A percentile compares a stretch with the other conserved stretches of the same genome.
Evolutionary conservation across 1,284 basidiomycete species (phyloP).

Genomic region (Blastosporella zonata): DNA sequence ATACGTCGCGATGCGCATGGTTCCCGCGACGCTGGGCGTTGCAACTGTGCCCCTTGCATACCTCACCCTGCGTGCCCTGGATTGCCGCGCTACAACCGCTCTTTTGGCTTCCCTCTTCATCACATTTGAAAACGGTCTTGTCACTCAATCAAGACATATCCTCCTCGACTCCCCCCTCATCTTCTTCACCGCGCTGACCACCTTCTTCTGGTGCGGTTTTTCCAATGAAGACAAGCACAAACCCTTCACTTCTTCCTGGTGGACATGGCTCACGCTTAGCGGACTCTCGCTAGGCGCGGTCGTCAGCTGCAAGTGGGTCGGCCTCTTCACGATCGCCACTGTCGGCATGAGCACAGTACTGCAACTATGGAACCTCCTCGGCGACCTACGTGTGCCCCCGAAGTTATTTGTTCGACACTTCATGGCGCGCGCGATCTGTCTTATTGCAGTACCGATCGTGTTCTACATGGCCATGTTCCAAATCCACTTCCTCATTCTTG

Average conservation of each 20-base stretch:
- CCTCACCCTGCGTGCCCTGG: conserved; percentile 89
- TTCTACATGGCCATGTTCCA: conserved; percentile 98
- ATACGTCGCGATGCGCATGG: conserved; percentile 93
- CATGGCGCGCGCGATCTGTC: conserved; percentile 81
- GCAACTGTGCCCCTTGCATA: conserved; percentile 90
- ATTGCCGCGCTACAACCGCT: conserved; percentile 87
- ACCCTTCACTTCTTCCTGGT: conserved; percentile 87
- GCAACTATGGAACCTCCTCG: conserved; percentile 90
- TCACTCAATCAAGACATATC: conserved; percentile 95
- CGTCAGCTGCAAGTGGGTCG: conserved; percentile 97
- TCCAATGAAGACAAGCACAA: conserved; percentile 83
- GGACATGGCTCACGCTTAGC: conserved; percentile 88
- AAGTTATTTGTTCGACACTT: conserved; percentile 82
- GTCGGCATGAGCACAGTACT: conserved; percentile 82
- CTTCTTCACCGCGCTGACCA: conserved; percentile 94
- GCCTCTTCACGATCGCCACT: conserved; percentile 97
- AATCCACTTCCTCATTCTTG: conserved; percentile 89
- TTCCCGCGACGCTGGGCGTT: conserved; percentile 89
- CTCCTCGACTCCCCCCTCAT: conserved; percentile 96
- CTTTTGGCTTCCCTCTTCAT: conserved; percentile 88
- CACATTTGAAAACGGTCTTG: conserved; percentile 94
- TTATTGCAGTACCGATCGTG: conserved; percentile 79
- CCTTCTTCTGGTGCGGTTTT: conserved; percentile 88
- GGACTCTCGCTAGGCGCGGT: conserved; percentile 91
- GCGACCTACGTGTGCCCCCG: conserved; percentile 81